These are phyloP conservation scores for Botrytis pseudocinerea DNA, from an alignment of 2,329 filamentous ascomycete genomes.

Conservation along the genomic window DNA sequence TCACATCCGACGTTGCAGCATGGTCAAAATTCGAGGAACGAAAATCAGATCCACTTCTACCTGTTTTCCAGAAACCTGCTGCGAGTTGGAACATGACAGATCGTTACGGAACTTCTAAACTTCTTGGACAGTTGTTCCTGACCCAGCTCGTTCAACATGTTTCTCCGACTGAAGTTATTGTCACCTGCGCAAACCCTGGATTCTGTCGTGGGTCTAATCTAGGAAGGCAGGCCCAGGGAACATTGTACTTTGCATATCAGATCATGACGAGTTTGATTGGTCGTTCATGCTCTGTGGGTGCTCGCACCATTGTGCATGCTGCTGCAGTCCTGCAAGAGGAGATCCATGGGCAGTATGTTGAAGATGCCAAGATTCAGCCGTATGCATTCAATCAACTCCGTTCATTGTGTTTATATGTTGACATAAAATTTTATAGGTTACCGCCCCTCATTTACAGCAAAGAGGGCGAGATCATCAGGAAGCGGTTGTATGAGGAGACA, in stretches of 20 bases:
- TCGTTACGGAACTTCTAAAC: slow-evolving; percentile 21
- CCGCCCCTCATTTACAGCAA: too few species aligned
- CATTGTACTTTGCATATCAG: slow-evolving; percentile 4
- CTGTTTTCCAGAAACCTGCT: slow-evolving; percentile 8
- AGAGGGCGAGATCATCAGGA: too few species aligned
- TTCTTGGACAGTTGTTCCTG: slow-evolving; percentile 26
- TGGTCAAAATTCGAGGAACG: slow-evolving; percentile 13
- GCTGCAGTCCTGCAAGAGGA: slow-evolving; percentile 13
- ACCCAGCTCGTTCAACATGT: slow-evolving; percentile 23
- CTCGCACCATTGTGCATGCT: slow-evolving; percentile 22
- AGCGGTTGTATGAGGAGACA: too few species aligned
- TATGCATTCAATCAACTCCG: slow-evolving; percentile 12
- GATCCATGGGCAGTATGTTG: slow-evolving; percentile 24
- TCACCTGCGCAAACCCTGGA: slow-evolving; percentile 22
- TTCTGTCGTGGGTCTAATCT: slow-evolving; percentile 17
- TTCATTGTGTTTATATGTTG: too few species aligned
- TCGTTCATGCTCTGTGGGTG: slow-evolving; percentile 12
- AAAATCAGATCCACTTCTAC: slow-evolving; percentile 2
- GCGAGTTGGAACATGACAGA: slow-evolving; percentile 18
- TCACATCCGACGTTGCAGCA: not conserved
- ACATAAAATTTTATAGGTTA: too few species aligned
- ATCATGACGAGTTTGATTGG: slow-evolving; percentile 21
- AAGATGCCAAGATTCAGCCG: slow-evolving; percentile 23
- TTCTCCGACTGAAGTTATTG: slow-evolving; percentile 20
- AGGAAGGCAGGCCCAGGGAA: not conserved